Percentiles rank a stretch among this genome's conserved stretches.
Evolutionary conservation across 257 asterid genomes (phyloP).

Genomic region (Solanum rostratum): DNA sequence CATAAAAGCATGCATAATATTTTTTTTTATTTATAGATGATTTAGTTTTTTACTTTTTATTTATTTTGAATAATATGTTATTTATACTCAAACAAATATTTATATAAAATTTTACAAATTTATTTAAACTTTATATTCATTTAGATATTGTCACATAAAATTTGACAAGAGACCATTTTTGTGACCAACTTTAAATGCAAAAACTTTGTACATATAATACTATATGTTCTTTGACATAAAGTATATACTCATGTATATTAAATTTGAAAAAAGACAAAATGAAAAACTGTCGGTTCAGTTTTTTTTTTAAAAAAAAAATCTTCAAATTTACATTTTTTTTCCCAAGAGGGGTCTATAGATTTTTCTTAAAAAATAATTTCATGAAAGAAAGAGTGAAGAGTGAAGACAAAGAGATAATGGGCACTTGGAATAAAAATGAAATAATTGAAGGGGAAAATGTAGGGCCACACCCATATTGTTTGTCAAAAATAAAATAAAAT

Average conservation of each 20-base stretch:
- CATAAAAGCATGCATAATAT: not conserved
- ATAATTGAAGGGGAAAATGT: not conserved
- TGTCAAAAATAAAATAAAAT: not conserved
- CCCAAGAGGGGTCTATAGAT: not conserved
- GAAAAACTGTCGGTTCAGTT: not conserved
- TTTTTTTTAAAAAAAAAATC: not conserved
- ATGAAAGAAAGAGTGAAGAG: not conserved
- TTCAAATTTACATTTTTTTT: not conserved
- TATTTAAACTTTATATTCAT: too few relatives aligned
- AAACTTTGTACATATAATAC: not conserved
- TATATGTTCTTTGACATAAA: not conserved
- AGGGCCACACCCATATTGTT: constrained; percentile 6
- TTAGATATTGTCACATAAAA: not conserved
- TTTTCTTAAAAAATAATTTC: not conserved
- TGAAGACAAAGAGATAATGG: not conserved
- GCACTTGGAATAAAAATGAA: not conserved
- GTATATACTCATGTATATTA: not conserved
- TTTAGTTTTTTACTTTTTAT: not conserved
- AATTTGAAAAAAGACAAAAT: not conserved
- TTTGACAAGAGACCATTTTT: not conserved
- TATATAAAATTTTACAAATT: too few relatives aligned
- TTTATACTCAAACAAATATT: not conserved
- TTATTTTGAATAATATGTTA: not conserved
- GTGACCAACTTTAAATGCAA: not conserved
- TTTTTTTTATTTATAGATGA: too few relatives aligned